Base-by-base conservation (phyloP, 2,329 filamentous ascomycete genomes). In the Talaromyces albobiverticillius region DNA sequence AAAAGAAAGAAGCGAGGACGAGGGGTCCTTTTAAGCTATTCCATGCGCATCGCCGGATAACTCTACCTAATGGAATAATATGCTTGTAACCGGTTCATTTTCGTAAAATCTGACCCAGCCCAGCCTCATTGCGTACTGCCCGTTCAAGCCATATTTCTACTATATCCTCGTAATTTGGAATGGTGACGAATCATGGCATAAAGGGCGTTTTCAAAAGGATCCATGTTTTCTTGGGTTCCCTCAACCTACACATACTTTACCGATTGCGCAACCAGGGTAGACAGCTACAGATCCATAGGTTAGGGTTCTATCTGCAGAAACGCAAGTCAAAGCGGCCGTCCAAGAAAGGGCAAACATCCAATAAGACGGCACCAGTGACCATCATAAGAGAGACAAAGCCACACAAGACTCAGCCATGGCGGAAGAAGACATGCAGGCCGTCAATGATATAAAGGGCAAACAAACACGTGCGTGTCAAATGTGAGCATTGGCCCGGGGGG, bases 21-120 rank as follows among this genome's bases (percentile, higher is more conserved):
- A 25, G 47, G 36, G 20, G n/a, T 10, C 34, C 36, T 50, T 50
- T 50, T 50, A 50, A 50, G 25, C 25, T 26, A 23, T 42, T 40
- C 22, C 9, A 40, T 16, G 10, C n/a, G 14, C 3, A 40, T 16
- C 23, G 14, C 18, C 3, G 5, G 9, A 16, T 40, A 34, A 10
- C 13, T 49, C 22, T 7, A 10, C n/a, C 13, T 6, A 3, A 38
- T 13, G 31, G 13, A 16, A 25, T 36, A 48, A 38, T 36, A 25
- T 22, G 18, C 46, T 36, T 38, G 46, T 32, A 48, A 13, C 46
- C 16, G 31, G 25, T 49, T 18, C 32, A 49, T 49, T 22, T 36
- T 41, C 36, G 34, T 18, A 41, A 31, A 26, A 11, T 18, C 22
- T n/a, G 25, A 3, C 10, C 32, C 10, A 3, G n/a, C 10, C 32